Evolutionary conservation across 306 rosid species (phyloP), one percentile per base, ranked within the genome.

Genomic region (Casuarina equisetifolia): DNA sequence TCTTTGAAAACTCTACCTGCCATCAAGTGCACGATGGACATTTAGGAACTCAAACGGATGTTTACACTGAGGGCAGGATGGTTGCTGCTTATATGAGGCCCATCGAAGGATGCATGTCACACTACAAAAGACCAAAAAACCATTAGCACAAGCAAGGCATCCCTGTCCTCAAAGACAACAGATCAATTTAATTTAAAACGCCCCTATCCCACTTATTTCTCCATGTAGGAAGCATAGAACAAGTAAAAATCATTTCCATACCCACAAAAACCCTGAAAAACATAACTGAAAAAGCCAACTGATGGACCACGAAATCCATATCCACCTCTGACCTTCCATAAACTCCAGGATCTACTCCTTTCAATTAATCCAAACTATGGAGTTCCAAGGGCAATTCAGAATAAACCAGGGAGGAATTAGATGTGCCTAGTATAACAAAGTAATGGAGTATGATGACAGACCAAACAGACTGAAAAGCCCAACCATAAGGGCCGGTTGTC

Each of bases 1-100:
- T 50, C 43, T 61, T 6, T 49, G 5, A 39, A 46, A 11, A 67
- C 20, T 4, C 57, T 87, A 92, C 99, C 99, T 85, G 82, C 98
- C 99, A 89, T 96, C 99, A 77, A 96, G 97, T 0, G 97, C 81
- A 12, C 98, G 99, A 84, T 96, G 99, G 62, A 96, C 91, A 19
- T 87, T 80, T 53, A 96, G 89, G 72, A 86, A 96, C 77, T 88
- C 93, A 38, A 96, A 96, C 11, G 97, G 92, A 85, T 86, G 82
- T 79, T 95, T 95, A 72, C 99, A 95, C 73, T 95, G 99, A 57
- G 99, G 99, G 70, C 99, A 95, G 0, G 87, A 88, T 71, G 91
- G 88, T 36, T 86, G 88, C 66, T 85, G 76, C n/a, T 70, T 78
- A 77, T 92, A 91, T 0, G 97, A 87, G 72, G 91, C 97, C 99